Evolutionary conservation across 129 eudicot species (phyloP).

Genomic region (Rutidosis leptorrhynchoides): DNA sequence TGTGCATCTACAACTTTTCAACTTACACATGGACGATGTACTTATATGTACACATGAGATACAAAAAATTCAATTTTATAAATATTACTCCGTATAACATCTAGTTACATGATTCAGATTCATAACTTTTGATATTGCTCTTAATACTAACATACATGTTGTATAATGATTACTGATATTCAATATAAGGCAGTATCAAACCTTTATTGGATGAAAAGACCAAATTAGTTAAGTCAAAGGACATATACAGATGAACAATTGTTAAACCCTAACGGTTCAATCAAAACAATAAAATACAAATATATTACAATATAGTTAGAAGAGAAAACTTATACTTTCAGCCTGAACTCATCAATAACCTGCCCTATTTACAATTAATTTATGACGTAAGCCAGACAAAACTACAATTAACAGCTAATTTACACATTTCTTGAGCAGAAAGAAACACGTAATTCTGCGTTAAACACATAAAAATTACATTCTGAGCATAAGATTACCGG

Average conservation of each 20-base stretch:
- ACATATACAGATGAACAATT: neutral
- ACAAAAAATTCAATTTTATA: too few species aligned
- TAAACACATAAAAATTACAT: constrained; percentile 12
- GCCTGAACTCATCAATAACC: constrained; percentile 1
- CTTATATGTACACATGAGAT: too few species aligned
- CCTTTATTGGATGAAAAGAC: neutral
- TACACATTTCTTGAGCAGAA: constrained; percentile 32
- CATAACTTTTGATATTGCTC: too few species aligned
- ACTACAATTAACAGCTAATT: constrained; percentile 1
- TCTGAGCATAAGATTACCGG: constrained; percentile 1
- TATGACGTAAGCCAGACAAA: neutral
- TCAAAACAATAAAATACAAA: neutral
- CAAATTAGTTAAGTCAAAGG: neutral
- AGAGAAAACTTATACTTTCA: neutral
- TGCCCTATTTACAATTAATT: neutral
- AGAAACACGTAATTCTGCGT: constrained; percentile 28
- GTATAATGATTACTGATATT: neutral
- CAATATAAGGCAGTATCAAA: neutral
- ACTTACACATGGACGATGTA: neutral
- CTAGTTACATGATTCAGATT: neutral
- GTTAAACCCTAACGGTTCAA: neutral
- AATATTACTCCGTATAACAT: too few species aligned
- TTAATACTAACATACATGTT: neutral
- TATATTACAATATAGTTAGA: neutral
- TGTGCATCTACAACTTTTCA: neutral